Base-by-base conservation (phyloP, 2,329 filamentous ascomycete species). In the Chaetomiaceae sp. region DNA sequence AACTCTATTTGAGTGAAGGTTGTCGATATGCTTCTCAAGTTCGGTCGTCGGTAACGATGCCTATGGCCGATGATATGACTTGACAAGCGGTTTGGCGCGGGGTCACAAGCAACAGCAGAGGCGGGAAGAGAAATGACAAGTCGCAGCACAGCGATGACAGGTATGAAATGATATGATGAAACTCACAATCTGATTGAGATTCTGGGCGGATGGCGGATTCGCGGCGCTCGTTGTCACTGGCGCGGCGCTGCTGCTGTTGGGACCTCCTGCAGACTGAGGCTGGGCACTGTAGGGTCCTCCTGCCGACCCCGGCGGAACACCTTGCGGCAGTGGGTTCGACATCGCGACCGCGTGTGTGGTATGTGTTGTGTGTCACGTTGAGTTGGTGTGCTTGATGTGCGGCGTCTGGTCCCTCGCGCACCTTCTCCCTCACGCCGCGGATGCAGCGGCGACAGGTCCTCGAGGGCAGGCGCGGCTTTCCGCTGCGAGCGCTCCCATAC, bases 151-250 rank as follows among this genome's bases (percentile, higher is more conserved):
- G n/a, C 12, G 29, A n/a, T n/a, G n/a, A n/a, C 8, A 6, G 22
- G 9, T 24, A 24, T 24, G 22, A 14, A 32, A n/a, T 2, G 12
- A 32, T 4, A n/a, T 14, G 15, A n/a, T 14, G 22, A 24, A 32
- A 71, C 90, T 78, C 76, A 96, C 91, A 67, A 97, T 97, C 58
- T 95, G 89, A 60, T 97, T 97, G 1, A 96, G 68, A 62, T 96
- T 95, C 60, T 94, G 88, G 53, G 91, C 88, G 2, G 85, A 88
- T 68, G 88, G 65, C 17, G 67, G 59, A 2, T 68, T 50, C 14
- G 65, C 58, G 1, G 68, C 15, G 40, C 22, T 47, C 18, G 51
- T 26, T 17, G 54, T 43, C 5, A 39, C 33, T 35, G 48, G 20
- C 14, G 45, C 27, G 27, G 35, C 15, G 11, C 44, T 39, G 32